Conservation (phyloP, 1,284 basidiomycete species). For the Cryptococcus amylolentus region DNA sequence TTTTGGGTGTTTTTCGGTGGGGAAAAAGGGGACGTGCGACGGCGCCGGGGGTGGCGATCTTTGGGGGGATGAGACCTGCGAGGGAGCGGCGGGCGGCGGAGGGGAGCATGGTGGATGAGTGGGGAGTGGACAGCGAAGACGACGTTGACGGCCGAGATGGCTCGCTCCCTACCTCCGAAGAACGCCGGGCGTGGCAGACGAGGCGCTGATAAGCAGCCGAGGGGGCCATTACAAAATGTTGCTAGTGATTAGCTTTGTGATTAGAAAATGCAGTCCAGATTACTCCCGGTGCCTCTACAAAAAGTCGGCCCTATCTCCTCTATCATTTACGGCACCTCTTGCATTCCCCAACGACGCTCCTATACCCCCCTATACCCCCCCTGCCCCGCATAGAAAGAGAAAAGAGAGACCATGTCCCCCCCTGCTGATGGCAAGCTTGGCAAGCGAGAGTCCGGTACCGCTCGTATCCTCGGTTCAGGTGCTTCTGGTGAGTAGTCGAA, state of each 20-base stretch:
- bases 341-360: not conserved
- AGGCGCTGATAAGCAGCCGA: too few relatives aligned
- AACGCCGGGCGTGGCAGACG: conserved; percentile 21
- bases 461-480: conserved; percentile 88
- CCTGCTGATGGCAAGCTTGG: conserved; percentile 32
- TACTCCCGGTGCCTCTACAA: not conserved
- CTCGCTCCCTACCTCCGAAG: conserved; percentile 2
- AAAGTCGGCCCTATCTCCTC: not conserved
- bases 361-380: not conserved
- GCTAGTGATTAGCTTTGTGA: too few relatives aligned
- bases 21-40: conserved; percentile 58
- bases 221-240: too few relatives aligned
- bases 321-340: not conserved
- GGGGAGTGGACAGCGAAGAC: conserved; percentile 9
- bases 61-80: conserved; percentile 81
- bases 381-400: not conserved
- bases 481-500: conserved; percentile 64
- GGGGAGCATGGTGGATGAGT: conserved; percentile 62
- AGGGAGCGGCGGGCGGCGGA: conserved; percentile 77
- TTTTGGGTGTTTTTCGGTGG: not conserved
- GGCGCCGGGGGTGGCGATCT: conserved; percentile 85
- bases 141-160: not conserved
- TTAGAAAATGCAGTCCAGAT: too few relatives aligned
- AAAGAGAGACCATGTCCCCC: conserved; percentile 37
- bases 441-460: conserved; percentile 74